phyloP scores from a whole-genome alignment of 2,329 filamentous ascomycete species.

The Ophiostoma australiae region DNA sequence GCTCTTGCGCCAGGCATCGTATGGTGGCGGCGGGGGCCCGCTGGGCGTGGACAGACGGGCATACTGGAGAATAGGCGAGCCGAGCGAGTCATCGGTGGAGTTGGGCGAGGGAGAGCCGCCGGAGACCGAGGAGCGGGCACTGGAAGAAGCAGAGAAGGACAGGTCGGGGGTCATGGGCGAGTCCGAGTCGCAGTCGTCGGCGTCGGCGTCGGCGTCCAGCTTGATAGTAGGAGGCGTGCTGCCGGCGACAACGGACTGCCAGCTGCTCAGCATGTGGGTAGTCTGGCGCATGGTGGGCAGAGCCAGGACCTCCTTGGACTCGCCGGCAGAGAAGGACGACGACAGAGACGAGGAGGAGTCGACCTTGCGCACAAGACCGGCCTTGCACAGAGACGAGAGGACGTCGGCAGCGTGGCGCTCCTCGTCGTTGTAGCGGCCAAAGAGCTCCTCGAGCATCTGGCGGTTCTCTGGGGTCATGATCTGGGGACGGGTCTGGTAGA shows the following conservation, averaged over 20 bases:
- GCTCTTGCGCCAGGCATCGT: constrained; percentile 24
- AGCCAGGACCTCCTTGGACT: neutral
- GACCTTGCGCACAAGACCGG: constrained; percentile 14
- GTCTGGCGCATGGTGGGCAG: constrained; percentile 29
- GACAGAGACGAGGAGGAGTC: neutral
- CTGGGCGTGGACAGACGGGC: constrained; percentile 16
- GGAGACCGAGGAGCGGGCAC: constrained; percentile 23
- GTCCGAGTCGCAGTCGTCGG: constrained; percentile 2
- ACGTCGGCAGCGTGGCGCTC: constrained; percentile 25
- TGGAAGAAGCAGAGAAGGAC: constrained; percentile 19
- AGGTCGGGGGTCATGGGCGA: constrained; percentile 18
- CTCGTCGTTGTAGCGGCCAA: constrained; percentile 23
- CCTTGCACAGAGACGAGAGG: constrained; percentile 23
- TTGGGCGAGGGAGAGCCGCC: constrained; percentile 13
- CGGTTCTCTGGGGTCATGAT: constrained; percentile 18
- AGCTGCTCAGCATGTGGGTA: constrained; percentile 24
- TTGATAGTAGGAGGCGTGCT: neutral
- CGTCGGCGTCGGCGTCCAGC: neutral
- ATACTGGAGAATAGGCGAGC: constrained; percentile 8
- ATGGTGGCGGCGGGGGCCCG: constrained; percentile 23
- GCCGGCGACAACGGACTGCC: constrained; percentile 22
- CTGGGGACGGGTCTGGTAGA: constrained; percentile 12
- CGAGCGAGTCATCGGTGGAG: neutral
- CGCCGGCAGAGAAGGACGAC: neutral
- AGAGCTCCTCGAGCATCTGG: constrained; percentile 15